These are phyloP conservation scores for Neonectria neomacrospora DNA, from an alignment of 2,329 filamentous ascomycete genomes.

Conservation along the genomic window DNA sequence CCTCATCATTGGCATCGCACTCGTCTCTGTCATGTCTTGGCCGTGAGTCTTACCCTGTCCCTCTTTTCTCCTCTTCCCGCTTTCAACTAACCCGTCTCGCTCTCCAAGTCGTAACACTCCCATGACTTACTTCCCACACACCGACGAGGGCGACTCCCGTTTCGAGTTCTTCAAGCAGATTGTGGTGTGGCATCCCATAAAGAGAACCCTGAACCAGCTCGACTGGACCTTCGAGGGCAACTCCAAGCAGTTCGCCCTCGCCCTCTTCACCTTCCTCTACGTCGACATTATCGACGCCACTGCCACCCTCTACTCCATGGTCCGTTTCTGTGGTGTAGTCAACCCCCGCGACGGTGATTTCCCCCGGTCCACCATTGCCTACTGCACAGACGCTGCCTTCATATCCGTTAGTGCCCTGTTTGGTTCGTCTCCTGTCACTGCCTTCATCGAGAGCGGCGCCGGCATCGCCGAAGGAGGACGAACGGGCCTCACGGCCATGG, in stretches of 20 bases:
- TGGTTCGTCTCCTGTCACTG: conserved; percentile 77
- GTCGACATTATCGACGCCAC: conserved; percentile 84
- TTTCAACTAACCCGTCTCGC: not conserved
- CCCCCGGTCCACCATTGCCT: conserved; percentile 83
- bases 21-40: conserved; percentile 81
- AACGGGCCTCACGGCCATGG: conserved; percentile 77
- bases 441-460: conserved; percentile 80
- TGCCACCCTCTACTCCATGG: conserved; percentile 84
- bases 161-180: conserved; percentile 81
- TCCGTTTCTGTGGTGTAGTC: conserved; percentile 75
- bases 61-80: not conserved
- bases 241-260: conserved; percentile 72
- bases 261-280: conserved; percentile 81
- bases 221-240: conserved; percentile 71
- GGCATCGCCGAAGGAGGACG: conserved; percentile 81
- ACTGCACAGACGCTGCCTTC: conserved; percentile 75
- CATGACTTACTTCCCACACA: conserved; percentile 79
- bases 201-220: conserved; percentile 69
- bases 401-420: conserved; percentile 78
- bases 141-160: conserved; percentile 68
- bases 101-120: conserved; percentile 68
- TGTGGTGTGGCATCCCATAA: conserved; percentile 77
- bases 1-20: conserved; percentile 76
- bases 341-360: conserved; percentile 80
- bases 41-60: conserved; percentile 60